A percentile compares a stretch with the other conserved stretches of the same genome.
These are phyloP conservation scores for Lasiosphaeria hispida DNA, from an alignment of 495 filamentous ascomycete species.

Conservation along the genomic window DNA sequence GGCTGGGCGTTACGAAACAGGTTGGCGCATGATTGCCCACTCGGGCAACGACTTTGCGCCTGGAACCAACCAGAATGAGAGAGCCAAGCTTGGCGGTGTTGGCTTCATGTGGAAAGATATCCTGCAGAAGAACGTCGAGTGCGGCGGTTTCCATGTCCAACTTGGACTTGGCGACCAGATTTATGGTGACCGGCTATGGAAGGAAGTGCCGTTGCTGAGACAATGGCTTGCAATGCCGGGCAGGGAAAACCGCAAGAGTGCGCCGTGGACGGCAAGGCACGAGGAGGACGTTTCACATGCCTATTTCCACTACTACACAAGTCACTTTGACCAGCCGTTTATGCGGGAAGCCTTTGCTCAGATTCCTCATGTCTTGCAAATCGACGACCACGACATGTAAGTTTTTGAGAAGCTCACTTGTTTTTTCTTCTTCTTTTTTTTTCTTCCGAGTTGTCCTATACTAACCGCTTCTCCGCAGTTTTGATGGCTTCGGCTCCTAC, in stretches of 20 bases:
- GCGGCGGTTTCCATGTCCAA: conserved; percentile 91
- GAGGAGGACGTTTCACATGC: conserved; percentile 94
- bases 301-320: conserved; percentile 98
- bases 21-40: conserved; percentile 96
- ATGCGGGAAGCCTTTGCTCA: conserved; percentile 93
- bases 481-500: conserved; percentile 97
- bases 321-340: conserved; percentile 94
- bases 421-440: not conserved
- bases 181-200: conserved; percentile 95
- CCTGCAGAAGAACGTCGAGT: conserved; percentile 93
- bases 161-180: conserved; percentile 92
- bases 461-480: conserved; percentile 50
- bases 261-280: conserved; percentile 85
- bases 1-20: conserved; percentile 81
- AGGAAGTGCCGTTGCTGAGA: conserved; percentile 84
- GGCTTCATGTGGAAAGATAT: conserved; percentile 99
- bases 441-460: conserved; percentile 10
- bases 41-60: conserved; percentile 94
- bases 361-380: conserved; percentile 87
- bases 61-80: conserved; percentile 79
- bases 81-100: conserved; percentile 77
- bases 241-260: conserved; percentile 86
- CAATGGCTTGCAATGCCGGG: conserved; percentile 92
- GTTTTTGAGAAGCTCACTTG: conserved; percentile 31
- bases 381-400: conserved; percentile 98